phyloP scores from a whole-genome alignment of 352 stramenopile species.

The Pythium monospermum region DNA sequence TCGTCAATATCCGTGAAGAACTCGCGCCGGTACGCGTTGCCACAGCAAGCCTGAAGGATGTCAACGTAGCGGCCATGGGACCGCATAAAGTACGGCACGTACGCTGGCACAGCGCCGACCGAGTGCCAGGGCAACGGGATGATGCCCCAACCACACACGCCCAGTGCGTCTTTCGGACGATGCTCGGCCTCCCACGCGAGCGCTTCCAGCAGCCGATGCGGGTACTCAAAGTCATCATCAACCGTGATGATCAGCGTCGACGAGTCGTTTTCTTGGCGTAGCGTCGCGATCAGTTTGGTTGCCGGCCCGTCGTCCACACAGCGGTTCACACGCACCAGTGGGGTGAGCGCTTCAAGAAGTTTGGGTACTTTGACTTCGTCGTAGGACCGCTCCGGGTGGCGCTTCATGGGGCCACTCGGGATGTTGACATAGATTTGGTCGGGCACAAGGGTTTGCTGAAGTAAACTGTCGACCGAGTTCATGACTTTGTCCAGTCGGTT shows the following conservation, averaged over 20 bases:
- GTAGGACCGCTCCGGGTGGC: constrained; percentile 67
- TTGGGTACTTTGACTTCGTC: constrained; percentile 57
- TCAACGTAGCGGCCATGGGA: constrained; percentile 66
- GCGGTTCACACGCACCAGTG: constrained; percentile 59
- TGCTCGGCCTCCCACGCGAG: constrained; percentile 62
- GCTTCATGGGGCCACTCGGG: constrained; percentile 64
- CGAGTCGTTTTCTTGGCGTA: constrained; percentile 52
- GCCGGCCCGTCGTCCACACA: constrained; percentile 78
- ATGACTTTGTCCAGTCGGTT: constrained; percentile 73
- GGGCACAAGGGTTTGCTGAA: constrained; percentile 48
- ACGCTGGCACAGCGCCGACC: constrained; percentile 72
- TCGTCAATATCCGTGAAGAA: constrained; percentile 72
- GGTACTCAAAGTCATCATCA: constrained; percentile 83
- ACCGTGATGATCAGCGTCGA: constrained; percentile 75
- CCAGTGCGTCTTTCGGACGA: constrained; percentile 54
- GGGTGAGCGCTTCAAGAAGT: constrained; percentile 36
- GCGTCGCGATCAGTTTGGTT: constrained; percentile 66
- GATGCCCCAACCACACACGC: constrained; percentile 78
- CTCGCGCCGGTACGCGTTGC: constrained; percentile 62
- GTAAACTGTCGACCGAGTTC: constrained; percentile 59
- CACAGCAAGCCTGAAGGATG: constrained; percentile 53
- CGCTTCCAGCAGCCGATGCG: constrained; percentile 48
- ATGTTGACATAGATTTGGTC: constrained; percentile 83
- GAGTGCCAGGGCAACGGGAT: constrained; percentile 57
- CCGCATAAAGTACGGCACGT: constrained; percentile 82